Conservation (phyloP, 2,329 filamentous ascomycete genomes). For the Aspergillus udagawae region DNA sequence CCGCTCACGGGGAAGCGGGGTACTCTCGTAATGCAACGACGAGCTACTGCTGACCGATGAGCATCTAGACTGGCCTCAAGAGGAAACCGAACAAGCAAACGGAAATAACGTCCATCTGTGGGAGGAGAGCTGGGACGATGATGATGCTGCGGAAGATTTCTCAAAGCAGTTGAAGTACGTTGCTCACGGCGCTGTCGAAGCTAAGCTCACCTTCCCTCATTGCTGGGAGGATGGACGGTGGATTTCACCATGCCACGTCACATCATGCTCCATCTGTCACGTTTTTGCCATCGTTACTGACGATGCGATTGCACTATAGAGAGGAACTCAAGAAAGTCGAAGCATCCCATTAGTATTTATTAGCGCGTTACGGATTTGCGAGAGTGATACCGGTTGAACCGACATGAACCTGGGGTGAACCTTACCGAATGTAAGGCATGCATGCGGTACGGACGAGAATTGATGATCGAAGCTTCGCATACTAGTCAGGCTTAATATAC, state of each 20-base stretch:
- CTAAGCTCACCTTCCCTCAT: neutral
- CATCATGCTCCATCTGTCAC: neutral
- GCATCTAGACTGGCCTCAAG: conserved; percentile 77
- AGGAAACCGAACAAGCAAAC: conserved; percentile 69
- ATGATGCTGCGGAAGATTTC: conserved; percentile 95
- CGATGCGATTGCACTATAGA: conserved; percentile 15
- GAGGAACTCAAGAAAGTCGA: conserved; percentile 93
- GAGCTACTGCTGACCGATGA: conserved; percentile 7
- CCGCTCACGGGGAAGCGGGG: neutral
- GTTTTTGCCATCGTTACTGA: conserved; percentile 1
- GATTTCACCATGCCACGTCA: neutral
- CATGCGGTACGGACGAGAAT: neutral
- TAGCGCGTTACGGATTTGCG: conserved; percentile 1
- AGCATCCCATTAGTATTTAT: conserved; percentile 60
- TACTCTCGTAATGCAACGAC: neutral
- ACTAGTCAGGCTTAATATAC: neutral
- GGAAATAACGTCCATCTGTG: conserved; percentile 77
- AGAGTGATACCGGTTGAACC: conserved; percentile 1
- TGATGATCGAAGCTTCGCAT: no score
- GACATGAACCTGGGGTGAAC: neutral
- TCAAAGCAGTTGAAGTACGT: conserved; percentile 86
- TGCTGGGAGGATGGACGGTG: neutral
- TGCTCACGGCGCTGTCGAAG: neutral
- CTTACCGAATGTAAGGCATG: neutral
- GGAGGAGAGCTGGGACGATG: conserved; percentile 99